Base-by-base conservation (phyloP, 192 early-diverging fungal genomes). In the Allomyces arbusculus region DNA sequence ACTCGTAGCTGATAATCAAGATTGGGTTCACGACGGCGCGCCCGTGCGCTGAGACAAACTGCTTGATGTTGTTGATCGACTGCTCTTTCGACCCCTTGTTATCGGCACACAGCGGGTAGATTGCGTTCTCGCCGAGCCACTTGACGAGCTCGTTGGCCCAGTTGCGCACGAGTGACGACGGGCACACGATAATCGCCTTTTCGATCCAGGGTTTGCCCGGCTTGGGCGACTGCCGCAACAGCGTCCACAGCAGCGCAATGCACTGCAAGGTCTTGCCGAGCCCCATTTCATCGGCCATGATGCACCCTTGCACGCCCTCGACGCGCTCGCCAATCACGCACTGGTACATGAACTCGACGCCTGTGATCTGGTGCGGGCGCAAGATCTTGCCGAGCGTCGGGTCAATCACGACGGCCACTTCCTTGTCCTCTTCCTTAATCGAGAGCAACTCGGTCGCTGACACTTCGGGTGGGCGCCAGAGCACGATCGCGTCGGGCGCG, bases 111-210 rank as follows among this genome's bases (percentile, higher is more conserved):
- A 91, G 76, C 7, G 92, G 89, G 61, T 83, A 79, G 23, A 99
- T 90, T 50, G 88, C 80, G 62, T 77, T 79, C 2, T 84, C 76
- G 7, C 95, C 94, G 0, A 99, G 80, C 95, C 94, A 97, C 70
- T 97, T 99, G 63, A 84, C 80, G 69, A 97, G 69, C 79, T 99
- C 97, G 70, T 99, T 99, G 19, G 88, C 92, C 97, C 97, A 99
- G 71, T 99, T 99, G 71, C 84, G 86, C 9, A 99, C 97, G 55
- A 99, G 79, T 70, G 84, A 87, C 40, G 89, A 92, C 0, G 97
- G 97, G 68, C 97, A 99, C 10, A 86, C 92, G 55, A 99, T 94
- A 67, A 99, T 95, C 44, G 83, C 88, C 74, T 99, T 99, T 62
- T 95, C 90, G 40, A 97, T 94, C 0, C 89, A 91, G 3, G 91